phyloP scores from a whole-genome alignment of 2,329 filamentous ascomycete species.

The Botrytis galanthina region DNA sequence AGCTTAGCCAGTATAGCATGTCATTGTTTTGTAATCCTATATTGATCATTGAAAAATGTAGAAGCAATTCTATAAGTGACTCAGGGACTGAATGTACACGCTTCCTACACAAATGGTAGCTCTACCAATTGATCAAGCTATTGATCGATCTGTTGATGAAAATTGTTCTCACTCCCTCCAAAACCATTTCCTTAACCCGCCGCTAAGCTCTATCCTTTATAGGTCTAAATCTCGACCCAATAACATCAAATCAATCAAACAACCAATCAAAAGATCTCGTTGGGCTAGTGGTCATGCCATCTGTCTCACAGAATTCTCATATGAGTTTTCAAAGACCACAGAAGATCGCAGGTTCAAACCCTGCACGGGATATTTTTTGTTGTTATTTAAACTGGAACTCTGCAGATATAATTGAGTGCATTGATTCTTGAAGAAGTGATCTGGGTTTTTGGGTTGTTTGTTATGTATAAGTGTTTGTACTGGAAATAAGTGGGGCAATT shows the following conservation, averaged over 20 bases:
- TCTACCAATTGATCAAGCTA: background rate
- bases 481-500: background rate
- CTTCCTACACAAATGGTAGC: background rate
- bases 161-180: background rate
- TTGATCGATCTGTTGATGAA: background rate
- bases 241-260: background rate
- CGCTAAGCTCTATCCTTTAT: accelerated
- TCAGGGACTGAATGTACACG: too few relatives aligned
- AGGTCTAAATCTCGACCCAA: accelerated
- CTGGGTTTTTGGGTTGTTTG: background rate
- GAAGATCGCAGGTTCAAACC: slow-evolving; percentile 19
- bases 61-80: too few relatives aligned
- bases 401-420: background rate
- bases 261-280: background rate
- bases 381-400: accelerated
- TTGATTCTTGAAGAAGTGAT: accelerated
- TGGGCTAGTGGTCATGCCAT: slow-evolving; percentile 19
- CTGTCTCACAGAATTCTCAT: slow-evolving; percentile 4
- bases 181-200: accelerated
- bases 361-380: slow-evolving; percentile 3
- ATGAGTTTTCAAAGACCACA: background rate
- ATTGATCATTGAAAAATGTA: accelerated
- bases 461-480: background rate
- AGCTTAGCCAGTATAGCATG: background rate
- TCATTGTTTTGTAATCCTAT: background rate